Evolutionary conservation across 805 yeast genomes (phyloP), one percentile per base, ranked within the genome.

Genomic region (Wickerhamiella hasegawae): DNA sequence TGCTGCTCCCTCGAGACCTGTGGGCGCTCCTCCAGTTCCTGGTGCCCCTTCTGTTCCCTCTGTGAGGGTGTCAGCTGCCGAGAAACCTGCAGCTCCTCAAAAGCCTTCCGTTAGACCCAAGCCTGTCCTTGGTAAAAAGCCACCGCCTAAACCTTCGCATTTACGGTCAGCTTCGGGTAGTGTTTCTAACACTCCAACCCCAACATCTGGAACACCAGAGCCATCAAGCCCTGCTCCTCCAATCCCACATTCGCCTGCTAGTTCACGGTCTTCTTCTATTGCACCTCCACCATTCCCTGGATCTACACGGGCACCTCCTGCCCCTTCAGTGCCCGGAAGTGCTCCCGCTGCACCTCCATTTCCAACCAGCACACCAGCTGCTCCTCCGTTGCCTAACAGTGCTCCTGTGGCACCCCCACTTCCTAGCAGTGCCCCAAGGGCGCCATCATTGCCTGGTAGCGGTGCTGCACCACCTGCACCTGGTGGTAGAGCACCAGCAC

Each of bases 401-500:
- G 32, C 24, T 5, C 9, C 32, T 4, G 32, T 26, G 8, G n/a
- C 32, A n/a, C 32, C 32, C 5, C 17, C 36, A n/a, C 5, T 25
- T 2, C 21, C 35, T 4, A 16, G 28, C 4, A 5, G 31, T 15
- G 30, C 23, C 19, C 30, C 30, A 2, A 9, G 26, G 16, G 28
- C 14, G 15, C 29, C 29, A 12, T 11, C 35, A 17, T 16, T 16
- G 17, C 20, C 20, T 28, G 18, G 20, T 16, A 17, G 10, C 11
- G 12, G 4, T 9, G 12, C 18, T 17, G 17, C 15, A 5, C 31
- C 30, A 5, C 39, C 44, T 15, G 30, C 43, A 5, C 6, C 16
- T 9, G 32, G 46, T 12, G 39, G 49, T 18, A 35, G 45, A 4
- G 31, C 49, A 14, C 38, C 43, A n/a, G 33, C 39, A 19, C 40